These are phyloP conservation scores for Misopates orontium DNA, from an alignment of 257 asterid species.

Conservation along the genomic window DNA sequence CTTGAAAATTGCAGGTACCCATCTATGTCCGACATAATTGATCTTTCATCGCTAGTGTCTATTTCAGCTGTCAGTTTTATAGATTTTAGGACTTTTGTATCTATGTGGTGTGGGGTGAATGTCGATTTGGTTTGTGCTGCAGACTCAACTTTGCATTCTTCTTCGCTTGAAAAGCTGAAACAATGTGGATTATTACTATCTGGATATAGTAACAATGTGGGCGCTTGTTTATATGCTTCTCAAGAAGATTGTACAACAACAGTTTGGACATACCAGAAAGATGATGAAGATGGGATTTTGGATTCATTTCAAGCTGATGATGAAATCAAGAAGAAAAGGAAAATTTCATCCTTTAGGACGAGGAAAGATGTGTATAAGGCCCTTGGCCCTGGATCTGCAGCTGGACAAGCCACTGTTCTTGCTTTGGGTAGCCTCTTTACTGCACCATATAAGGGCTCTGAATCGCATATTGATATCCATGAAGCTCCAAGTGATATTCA, in stretches of 20 bases:
- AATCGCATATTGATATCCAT: conserved; percentile 82
- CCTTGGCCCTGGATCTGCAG: conserved; percentile 72
- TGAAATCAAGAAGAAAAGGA: conserved; percentile 74
- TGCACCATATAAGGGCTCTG: conserved; percentile 75
- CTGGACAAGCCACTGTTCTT: conserved; percentile 61
- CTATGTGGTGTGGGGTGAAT: conserved; percentile 70
- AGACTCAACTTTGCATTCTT: conserved; percentile 31
- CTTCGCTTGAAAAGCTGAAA: conserved; percentile 41
- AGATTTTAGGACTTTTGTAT: conserved; percentile 71
- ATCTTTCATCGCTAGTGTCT: conserved; percentile 59
- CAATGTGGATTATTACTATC: conserved; percentile 77
- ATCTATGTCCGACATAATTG: conserved; percentile 78
- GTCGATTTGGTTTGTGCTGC: conserved; percentile 43
- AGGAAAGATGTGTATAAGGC: conserved; percentile 66
- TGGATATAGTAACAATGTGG: conserved; percentile 52
- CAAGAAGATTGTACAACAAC: conserved; percentile 81
- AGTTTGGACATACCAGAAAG: conserved; percentile 78
- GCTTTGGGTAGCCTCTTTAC: conserved; percentile 86
- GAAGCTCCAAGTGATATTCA: conserved; percentile 55
- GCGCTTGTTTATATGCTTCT: conserved; percentile 58
- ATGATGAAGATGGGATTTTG: conserved; percentile 50
- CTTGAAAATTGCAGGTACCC: conserved; percentile 80
- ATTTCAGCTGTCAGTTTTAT: conserved; percentile 54
- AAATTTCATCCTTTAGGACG: conserved; percentile 62
- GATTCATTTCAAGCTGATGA: conserved; percentile 88